These are phyloP conservation scores for Nymphaea thermarum DNA, from an alignment of 164 flowering plant species.

Conservation along the genomic window DNA sequence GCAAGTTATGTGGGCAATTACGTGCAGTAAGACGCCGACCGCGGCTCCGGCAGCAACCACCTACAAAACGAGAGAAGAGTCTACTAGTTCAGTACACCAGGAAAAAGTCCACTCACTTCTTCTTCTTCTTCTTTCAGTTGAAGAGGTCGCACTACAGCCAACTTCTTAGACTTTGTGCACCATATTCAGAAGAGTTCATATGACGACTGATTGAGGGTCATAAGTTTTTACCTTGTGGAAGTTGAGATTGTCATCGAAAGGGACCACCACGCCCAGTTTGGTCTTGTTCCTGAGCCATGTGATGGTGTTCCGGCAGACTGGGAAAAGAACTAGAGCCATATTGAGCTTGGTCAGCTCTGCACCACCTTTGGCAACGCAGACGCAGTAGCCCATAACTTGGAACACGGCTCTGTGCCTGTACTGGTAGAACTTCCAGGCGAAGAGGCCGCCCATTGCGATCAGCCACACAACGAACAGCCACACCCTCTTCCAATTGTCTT, in stretches of 20 bases:
- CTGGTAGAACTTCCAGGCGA: slow-evolving; percentile 39
- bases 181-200: not conserved
- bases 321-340: slow-evolving; percentile 57
- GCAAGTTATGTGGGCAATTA: slow-evolving; percentile 20
- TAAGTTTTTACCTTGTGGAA: slow-evolving; percentile 36
- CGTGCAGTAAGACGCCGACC: slow-evolving; percentile 22
- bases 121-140: not conserved
- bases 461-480: slow-evolving; percentile 47
- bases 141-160: not conserved
- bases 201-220: not conserved
- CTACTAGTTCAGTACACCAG: not conserved
- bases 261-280: slow-evolving; percentile 34
- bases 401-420: slow-evolving; percentile 27
- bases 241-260: slow-evolving; percentile 50
- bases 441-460: slow-evolving; percentile 23
- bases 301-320: slow-evolving; percentile 61
- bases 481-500: slow-evolving; percentile 40
- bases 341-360: slow-evolving; percentile 58
- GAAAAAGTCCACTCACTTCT: not conserved
- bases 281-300: slow-evolving; percentile 65
- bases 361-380: slow-evolving; percentile 48
- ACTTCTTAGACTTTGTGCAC: not conserved
- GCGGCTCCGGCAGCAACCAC: slow-evolving; percentile 22
- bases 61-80: slow-evolving; percentile 1
- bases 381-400: slow-evolving; percentile 45